phyloP scores from a whole-genome alignment of 176 grass and related monocot species.

The Oryza punctata region DNA sequence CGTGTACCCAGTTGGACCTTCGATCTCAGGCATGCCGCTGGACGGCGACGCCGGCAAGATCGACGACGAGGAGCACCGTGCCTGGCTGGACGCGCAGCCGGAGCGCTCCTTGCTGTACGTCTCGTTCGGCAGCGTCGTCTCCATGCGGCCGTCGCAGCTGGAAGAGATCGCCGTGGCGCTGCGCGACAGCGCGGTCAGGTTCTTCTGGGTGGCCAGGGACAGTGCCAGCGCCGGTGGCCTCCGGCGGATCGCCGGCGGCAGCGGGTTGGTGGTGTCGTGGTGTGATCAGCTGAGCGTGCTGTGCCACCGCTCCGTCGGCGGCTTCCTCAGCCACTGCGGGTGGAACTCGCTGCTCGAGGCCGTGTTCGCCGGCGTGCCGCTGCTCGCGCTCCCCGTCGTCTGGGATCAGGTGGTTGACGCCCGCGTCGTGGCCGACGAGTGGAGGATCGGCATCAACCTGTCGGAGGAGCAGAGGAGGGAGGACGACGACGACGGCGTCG shows the following conservation, averaged over 20 bases:
- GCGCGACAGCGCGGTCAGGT: conserved; percentile 35
- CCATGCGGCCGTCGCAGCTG: conserved; percentile 39
- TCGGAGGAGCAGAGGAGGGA: conserved; percentile 35
- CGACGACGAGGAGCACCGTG: background rate
- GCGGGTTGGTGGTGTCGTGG: conserved; percentile 62
- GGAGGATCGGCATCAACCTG: conserved; percentile 56
- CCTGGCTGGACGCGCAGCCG: conserved; percentile 56
- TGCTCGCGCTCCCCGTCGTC: conserved; percentile 48
- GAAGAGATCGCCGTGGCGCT: conserved; percentile 57
- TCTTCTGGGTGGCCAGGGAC: conserved; percentile 62
- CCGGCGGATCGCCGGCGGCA: conserved; percentile 23
- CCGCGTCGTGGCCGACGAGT: conserved; percentile 59
- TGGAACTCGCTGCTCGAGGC: conserved; percentile 78
- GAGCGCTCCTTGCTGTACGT: conserved; percentile 62
- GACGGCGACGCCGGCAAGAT: background rate
- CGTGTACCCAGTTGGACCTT: conserved; percentile 54
- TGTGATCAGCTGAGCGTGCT: conserved; percentile 65
- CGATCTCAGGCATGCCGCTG: conserved; percentile 28
- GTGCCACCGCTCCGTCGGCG: conserved; percentile 60
- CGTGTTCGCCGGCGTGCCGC: conserved; percentile 48
- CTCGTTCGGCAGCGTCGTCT: conserved; percentile 66
- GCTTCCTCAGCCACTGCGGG: conserved; percentile 78
- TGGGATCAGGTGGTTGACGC: conserved; percentile 70
- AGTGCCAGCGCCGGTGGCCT: background rate
- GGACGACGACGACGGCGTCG: background rate